Evolutionary conservation across 495 filamentous ascomycete species (phyloP).

Genomic region (Penicillium longicatenatum): DNA sequence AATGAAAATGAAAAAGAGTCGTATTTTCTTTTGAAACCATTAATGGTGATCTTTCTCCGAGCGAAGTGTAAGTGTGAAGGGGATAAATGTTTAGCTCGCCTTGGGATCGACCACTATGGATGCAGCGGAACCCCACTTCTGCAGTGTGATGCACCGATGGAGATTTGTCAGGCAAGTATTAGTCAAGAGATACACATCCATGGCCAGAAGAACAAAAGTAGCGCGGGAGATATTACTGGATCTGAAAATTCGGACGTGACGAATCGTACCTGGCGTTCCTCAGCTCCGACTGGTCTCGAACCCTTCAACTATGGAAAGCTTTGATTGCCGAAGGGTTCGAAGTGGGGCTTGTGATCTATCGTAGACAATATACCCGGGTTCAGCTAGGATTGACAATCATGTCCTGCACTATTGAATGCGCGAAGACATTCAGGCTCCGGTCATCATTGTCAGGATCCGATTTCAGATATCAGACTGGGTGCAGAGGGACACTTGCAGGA

Average conservation of each 20-base stretch:
- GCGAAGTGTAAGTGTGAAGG: too few relatives aligned
- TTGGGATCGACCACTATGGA: too few relatives aligned
- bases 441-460: neutral
- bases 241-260: neutral
- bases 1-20: too few relatives aligned
- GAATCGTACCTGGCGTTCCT: slow-evolving; percentile 4
- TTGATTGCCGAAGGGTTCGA: slow-evolving; percentile 10
- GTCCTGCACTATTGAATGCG: neutral
- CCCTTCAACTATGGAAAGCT: slow-evolving; percentile 3
- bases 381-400: neutral
- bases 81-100: too few relatives aligned
- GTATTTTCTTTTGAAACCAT: too few relatives aligned
- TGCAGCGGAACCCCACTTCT: too few relatives aligned
- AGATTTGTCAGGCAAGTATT: too few relatives aligned
- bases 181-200: too few relatives aligned
- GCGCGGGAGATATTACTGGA: neutral
- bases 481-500: neutral
- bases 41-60: too few relatives aligned
- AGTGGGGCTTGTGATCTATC: slow-evolving; percentile 24
- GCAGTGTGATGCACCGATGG: too few relatives aligned
- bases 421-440: neutral
- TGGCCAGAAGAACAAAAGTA: neutral
- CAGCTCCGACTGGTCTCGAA: neutral
- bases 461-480: neutral
- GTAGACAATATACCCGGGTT: slow-evolving; percentile 13